Evolutionary conservation across 2,329 filamentous ascomycete species (phyloP), one percentile per base, ranked within the genome.

Genomic region (Colletotrichum horii): DNA sequence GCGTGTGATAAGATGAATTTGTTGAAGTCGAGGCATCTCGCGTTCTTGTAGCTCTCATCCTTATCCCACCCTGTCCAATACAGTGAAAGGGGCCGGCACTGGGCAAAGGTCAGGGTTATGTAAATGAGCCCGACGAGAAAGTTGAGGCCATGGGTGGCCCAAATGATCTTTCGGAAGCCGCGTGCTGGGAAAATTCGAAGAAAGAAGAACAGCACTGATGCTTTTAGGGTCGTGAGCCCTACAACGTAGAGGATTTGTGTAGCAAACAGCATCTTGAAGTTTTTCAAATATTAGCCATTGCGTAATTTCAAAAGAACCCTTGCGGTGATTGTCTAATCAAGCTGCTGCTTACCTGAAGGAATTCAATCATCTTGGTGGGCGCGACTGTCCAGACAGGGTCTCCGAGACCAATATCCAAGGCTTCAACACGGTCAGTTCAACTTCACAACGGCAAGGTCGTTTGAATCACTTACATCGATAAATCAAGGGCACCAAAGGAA

Each of bases 171-270:
- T 8, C 74, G 70, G 36, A 74, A 60, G 16, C 52, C 69, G 14
- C 58, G 64, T 8, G 80, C 76, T 9, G 78, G 77, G 56, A 84
- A 84, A 22, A 84, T 77, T n/a, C 81, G 79, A 1, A 85, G 78
- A 64, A 81, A 82, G 70, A 84, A 81, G 76, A 77, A 82, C 3
- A 84, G 65, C 4, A 84, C 79, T 26, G 82, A 81, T 24, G 83
- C 77, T 56, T 83, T 83, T 64, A 81, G 80, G n/a, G 30, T 34
- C 52, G 30, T 36, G 52, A 69, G 66, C 16, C 66, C 66, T 2
- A 32, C 15, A 1, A 69, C 2, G 1, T 69, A 69, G 4, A 69
- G 4, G 0, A 43, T 36, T 22, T 69, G 66, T 22, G 66, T 30
- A 6, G 55, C 55, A 22, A 69, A 69, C 1, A 69, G 7, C 52